Conservation (phyloP, 768 basidiomycete species). For the Erythrobasidium yunnanense region DNA sequence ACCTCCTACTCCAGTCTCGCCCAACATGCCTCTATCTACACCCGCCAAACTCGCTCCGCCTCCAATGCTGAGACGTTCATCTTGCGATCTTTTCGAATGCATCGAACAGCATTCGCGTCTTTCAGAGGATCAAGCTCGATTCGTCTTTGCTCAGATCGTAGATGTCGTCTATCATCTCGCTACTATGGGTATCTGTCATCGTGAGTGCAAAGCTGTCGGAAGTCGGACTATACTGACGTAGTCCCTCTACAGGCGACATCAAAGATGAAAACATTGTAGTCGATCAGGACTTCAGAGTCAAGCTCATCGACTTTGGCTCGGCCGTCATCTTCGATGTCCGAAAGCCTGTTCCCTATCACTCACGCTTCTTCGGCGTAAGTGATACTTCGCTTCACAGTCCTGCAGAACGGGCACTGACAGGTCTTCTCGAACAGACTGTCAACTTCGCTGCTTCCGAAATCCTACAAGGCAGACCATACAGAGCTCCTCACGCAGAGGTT, state of each 20-base stretch:
- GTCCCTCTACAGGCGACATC: constrained; percentile 33
- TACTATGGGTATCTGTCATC: constrained; percentile 41
- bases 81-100: constrained; percentile 88
- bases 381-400: constrained; percentile 15
- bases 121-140: constrained; percentile 63
- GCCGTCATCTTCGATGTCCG: constrained; percentile 62
- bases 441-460: constrained; percentile 40
- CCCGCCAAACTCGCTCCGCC: constrained; percentile 31
- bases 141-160: constrained; percentile 77
- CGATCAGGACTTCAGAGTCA: constrained; percentile 46
- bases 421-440: constrained; percentile 20
- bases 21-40: constrained; percentile 4
- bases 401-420: background rate
- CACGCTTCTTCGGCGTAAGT: constrained; percentile 50
- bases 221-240: constrained; percentile 38
- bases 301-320: constrained; percentile 90
- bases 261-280: constrained; percentile 30
- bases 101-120: constrained; percentile 80
- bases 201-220: constrained; percentile 37
- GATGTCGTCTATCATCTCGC: constrained; percentile 69
- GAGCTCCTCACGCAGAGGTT: constrained; percentile 43
- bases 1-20: constrained; percentile 17
- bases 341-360: constrained; percentile 57
- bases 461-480: constrained; percentile 41
- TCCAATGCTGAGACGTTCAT: constrained; percentile 56